Base-by-base conservation (phyloP, 2,329 filamentous ascomycete species). In the Biscogniauxia sp. region DNA sequence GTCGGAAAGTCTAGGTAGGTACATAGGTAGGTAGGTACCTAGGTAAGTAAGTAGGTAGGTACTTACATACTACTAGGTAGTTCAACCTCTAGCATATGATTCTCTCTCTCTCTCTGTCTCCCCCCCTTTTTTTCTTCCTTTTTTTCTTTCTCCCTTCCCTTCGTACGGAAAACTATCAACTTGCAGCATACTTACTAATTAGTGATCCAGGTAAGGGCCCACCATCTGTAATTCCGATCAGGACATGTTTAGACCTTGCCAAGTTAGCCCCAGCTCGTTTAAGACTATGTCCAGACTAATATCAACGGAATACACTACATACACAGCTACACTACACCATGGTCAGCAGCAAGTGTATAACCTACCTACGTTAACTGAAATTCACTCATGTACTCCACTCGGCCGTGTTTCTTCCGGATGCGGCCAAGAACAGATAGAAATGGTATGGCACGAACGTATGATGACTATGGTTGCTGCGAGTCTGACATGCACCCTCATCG, bases 371-470 rank as follows among this genome's bases (percentile, higher is more conserved):
- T 54, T 51, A 51, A 51, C 50, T 25, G 59, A 56, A 58, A 61
- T 61, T 57, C 32, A 61, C 55, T 28, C 58, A 25, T 28, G 9
- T 57, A 61, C 59, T 57, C 62, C 61, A 62, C 65, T 53, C 55
- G 57, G 58, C 66, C 61, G 65, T 45, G 63, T 63, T 60, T 61
- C 64, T 66, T 62, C 66, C 64, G 57, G 53, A 68, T 65, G 60
- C 54, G 58, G 66, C 51, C 65, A 63, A 49, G 58, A 60, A 60
- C 59, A 62, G 61, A 55, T 57, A 58, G 54, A 61, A 28, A 53
- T 52, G 11, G 41, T 53, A 64, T 55, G 57, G 59, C 63, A 58
- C 54, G 58, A 62, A 59, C 60, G 41, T 61, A 54, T 20, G 15
- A 57, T 53, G 28, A 55, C 62, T 66, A 62, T 65, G 63, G 63